A percentile compares a stretch with the other conserved stretches of the same genome.
phyloP scores from a whole-genome alignment of 2,329 filamentous ascomycete genomes.

The Teratosphaeria destructans region DNA sequence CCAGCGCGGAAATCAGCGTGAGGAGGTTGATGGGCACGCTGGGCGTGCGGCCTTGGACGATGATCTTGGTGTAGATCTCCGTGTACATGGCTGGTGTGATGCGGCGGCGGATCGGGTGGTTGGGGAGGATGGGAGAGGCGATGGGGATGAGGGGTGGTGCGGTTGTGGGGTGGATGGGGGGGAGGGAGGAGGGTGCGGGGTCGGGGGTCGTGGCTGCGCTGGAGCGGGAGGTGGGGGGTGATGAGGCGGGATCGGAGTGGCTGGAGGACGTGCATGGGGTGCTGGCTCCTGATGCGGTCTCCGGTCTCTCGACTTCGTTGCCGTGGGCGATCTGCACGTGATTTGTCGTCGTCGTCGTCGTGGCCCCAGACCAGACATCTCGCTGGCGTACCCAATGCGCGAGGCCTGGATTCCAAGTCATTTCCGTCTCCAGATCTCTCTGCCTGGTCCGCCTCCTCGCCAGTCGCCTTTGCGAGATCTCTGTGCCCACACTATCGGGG shows the following conservation, averaged over 20 bases:
- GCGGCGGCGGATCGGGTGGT: conserved; percentile 65
- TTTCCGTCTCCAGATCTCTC: conserved; percentile 30
- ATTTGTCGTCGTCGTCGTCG: conserved; percentile 33
- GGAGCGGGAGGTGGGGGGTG: conserved; percentile 13
- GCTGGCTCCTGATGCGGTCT: conserved; percentile 15
- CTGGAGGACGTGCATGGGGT: conserved; percentile 10
- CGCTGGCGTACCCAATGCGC: conserved; percentile 67
- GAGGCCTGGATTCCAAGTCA: conserved; percentile 67
- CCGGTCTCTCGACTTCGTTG: conserved; percentile 11
- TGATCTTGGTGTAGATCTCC: conserved; percentile 81
- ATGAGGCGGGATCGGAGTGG: conserved; percentile 14
- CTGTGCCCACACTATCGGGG: conserved; percentile 34
- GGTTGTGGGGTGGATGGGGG: conserved; percentile 6
- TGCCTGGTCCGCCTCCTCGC: conserved; percentile 29
- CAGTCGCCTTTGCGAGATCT: conserved; percentile 18
- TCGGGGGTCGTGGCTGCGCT: conserved; percentile 11
- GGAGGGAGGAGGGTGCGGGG: conserved; percentile 2
- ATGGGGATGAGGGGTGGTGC: conserved; percentile 52
- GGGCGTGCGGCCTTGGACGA: conserved; percentile 68
- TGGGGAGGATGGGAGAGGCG: conserved; percentile 61
- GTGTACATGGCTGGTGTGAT: conserved; percentile 66
- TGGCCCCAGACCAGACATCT: conserved; percentile 77
- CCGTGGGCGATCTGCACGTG: conserved; percentile 8
- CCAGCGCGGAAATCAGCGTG: conserved; percentile 70
- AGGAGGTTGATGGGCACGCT: conserved; percentile 78